A percentile compares a stretch with the other conserved stretches of the same genome.
Evolutionary conservation across 208 protist species (phyloP).

Genomic region (Leishmania martiniquensis): DNA sequence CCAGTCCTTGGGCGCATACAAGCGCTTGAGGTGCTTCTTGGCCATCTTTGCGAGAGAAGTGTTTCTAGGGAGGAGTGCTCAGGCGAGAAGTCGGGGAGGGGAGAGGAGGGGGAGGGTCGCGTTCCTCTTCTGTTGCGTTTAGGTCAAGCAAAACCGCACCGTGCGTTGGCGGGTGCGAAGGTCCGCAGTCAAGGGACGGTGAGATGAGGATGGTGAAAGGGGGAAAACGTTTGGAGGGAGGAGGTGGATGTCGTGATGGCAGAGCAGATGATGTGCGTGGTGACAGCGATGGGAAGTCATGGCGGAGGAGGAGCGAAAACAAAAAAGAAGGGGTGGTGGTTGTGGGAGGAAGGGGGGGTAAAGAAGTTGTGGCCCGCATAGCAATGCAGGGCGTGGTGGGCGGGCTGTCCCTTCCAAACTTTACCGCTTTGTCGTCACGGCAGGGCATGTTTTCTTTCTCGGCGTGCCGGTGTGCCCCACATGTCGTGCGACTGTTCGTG

Average conservation of each 20-base stretch:
- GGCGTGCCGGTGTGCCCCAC: background rate
- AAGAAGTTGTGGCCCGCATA: no score
- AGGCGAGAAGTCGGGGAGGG: background rate
- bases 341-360: background rate
- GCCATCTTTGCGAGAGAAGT: conserved; percentile 65
- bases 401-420: background rate
- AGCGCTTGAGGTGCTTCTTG: conserved; percentile 99
- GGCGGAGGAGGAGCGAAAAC: no score
- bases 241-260: no score
- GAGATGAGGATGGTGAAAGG: background rate
- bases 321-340: background rate
- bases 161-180: background rate
- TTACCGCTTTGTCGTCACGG: no score
- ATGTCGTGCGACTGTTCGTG: background rate
- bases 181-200: background rate
- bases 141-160: background rate
- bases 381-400: background rate
- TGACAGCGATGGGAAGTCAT: background rate
- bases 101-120: background rate
- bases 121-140: background rate
- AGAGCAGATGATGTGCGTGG: background rate
- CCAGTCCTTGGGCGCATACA: conserved; percentile 99
- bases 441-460: background rate
- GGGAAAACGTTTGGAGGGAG: no score
- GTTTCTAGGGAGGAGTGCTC: background rate